phyloP scores from a whole-genome alignment of 352 stramenopile genomes.

The Globisporangium nodosum region DNA sequence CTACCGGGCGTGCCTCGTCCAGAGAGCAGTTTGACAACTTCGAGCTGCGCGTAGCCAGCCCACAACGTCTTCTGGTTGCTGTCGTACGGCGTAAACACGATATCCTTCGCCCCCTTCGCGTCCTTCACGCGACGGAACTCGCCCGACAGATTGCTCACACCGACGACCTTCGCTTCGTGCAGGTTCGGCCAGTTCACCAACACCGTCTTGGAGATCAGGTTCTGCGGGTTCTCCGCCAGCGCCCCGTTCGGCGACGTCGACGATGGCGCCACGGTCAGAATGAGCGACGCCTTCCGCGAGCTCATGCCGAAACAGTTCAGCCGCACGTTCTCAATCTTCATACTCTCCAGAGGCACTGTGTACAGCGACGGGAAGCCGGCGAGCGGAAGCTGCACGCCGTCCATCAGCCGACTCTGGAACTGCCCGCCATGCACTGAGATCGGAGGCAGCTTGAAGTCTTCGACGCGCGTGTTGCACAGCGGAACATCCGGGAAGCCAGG shows the following conservation, averaged over 20 bases:
- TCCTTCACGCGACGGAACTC: slow-evolving; percentile 45
- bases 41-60: slow-evolving; percentile 58
- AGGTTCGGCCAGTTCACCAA: slow-evolving; percentile 98
- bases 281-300: slow-evolving; percentile 71
- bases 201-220: slow-evolving; percentile 64
- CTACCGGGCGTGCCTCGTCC: slow-evolving; percentile 78
- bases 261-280: slow-evolving; percentile 45
- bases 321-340: slow-evolving; percentile 57
- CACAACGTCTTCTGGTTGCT: slow-evolving; percentile 56
- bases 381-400: slow-evolving; percentile 63
- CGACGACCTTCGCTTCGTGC: slow-evolving; percentile 92
- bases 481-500: slow-evolving; percentile 59
- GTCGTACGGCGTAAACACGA: slow-evolving; percentile 42
- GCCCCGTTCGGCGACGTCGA: slow-evolving; percentile 3
- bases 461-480: slow-evolving; percentile 58
- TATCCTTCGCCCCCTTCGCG: slow-evolving; percentile 10
- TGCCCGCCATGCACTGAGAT: slow-evolving; percentile 38
- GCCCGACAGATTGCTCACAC: slow-evolving; percentile 56
- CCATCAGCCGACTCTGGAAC: slow-evolving; percentile 73
- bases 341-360: slow-evolving; percentile 42
- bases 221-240: slow-evolving; percentile 20
- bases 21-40: slow-evolving; percentile 66
- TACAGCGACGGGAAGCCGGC: slow-evolving; percentile 78
- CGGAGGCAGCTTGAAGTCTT: slow-evolving; percentile 43
- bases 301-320: slow-evolving; percentile 96